Base-by-base conservation (phyloP, 163 green algal genomes). In the Volvox carteri region DNA sequence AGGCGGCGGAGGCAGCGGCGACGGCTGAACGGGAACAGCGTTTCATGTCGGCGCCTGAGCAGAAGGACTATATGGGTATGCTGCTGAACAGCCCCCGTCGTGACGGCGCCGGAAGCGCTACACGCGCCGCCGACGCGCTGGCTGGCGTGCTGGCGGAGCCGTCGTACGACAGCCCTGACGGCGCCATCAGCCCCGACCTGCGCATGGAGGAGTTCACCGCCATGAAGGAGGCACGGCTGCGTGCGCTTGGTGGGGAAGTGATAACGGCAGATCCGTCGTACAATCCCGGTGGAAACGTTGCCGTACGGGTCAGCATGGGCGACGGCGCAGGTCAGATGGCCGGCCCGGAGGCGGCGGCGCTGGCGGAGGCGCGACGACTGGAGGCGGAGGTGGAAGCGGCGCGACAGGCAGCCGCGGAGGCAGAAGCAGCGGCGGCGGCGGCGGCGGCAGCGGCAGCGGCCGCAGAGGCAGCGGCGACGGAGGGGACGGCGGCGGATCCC, bases 231-330 rank as follows among this genome's bases (percentile, higher is more conserved):
- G 80, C 84, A 23, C 65, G 76, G 28, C 46, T 90, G 46, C 76
- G 78, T 33, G 50, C 78, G 12, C 77, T 90, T 16, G 93, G 90
- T 0, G 93, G 86, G 2, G 91, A 96, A 62, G 90, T 96, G 67
- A 94, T 96, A 79, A 94, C 89, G 1, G 90, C 87, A 14, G 91
- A 94, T 56, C 78, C 75, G 2, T 84, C 88, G 12, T 93, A 95
- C 83, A 88, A 87, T 25, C 86, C 83, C 8, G 78, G 54, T 0
- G 37, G 30, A 9, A 79, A 74, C 42, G 60, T 81, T 41, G 62
- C n/a, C 50, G 68, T 81, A 28, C 83, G 67, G 9, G 54, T 88
- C 7, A 78, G 83, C 62, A 65, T 70, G 41, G 75, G 75, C 23
- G 25, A 44, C 4, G 58, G 52, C 5, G 48, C 79, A 35, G 83